Percentiles rank a stretch among this genome's conserved stretches.
Conservation (phyloP, 495 filamentous ascomycete genomes). For the Annulohypoxylon stygium region DNA sequence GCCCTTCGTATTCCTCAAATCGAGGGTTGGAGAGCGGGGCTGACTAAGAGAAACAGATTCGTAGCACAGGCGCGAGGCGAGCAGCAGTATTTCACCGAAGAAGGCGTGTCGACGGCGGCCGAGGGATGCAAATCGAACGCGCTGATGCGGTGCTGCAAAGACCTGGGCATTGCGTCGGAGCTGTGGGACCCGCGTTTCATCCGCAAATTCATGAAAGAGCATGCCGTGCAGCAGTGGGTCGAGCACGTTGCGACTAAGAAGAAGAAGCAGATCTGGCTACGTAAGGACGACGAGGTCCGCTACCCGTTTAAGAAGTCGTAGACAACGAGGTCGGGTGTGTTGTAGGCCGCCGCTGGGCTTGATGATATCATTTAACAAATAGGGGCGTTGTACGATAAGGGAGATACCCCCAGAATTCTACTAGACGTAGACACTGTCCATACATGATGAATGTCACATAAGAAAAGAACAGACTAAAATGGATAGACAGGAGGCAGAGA, state of each 20-base stretch:
- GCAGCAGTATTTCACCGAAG: constrained; percentile 91
- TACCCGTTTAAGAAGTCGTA: constrained; percentile 85
- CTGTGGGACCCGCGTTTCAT: constrained; percentile 97
- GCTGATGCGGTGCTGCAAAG: constrained; percentile 96
- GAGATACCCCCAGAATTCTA: constrained; percentile 31
- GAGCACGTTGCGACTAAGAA: constrained; percentile 78
- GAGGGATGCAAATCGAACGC: constrained; percentile 98
- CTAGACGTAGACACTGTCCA: not conserved
- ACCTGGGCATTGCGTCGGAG: constrained; percentile 93
- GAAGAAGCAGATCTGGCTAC: constrained; percentile 86
- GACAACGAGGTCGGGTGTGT: constrained; percentile 20
- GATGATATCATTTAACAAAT: constrained; percentile 1
- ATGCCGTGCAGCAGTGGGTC: constrained; percentile 80
- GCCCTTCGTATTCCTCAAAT: not conserved
- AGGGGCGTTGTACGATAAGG: constrained; percentile 32
- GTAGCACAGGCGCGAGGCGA: constrained; percentile 94
- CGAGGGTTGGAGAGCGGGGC: not conserved
- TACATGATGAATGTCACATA: constrained; percentile 27
- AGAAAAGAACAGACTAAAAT: constrained; percentile 20
- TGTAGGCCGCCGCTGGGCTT: not conserved
- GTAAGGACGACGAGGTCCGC: constrained; percentile 82
- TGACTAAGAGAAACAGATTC: constrained; percentile 65
- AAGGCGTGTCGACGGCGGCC: constrained; percentile 95
- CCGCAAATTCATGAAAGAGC: constrained; percentile 70
- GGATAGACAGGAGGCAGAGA: constrained; percentile 34